These are phyloP conservation scores for Pseudotulostoma volvatum DNA, from an alignment of 495 filamentous ascomycete genomes.

Conservation along the genomic window DNA sequence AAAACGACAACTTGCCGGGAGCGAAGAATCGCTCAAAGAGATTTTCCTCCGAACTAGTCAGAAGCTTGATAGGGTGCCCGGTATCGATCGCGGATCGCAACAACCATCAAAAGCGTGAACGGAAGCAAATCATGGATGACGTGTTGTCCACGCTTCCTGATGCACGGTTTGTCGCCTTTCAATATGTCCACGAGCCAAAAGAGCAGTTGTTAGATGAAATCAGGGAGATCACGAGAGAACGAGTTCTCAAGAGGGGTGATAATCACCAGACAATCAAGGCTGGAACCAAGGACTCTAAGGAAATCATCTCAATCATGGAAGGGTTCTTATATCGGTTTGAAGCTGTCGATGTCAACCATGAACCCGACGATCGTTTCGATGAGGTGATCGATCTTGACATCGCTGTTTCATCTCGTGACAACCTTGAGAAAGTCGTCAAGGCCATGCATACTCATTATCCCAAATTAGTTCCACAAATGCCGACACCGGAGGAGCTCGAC, in stretches of 20 bases:
- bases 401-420: slow-evolving; percentile 55
- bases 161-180: slow-evolving; percentile 70
- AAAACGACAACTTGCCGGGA: slow-evolving; percentile 91
- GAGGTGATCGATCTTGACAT: slow-evolving; percentile 74
- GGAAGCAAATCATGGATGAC: slow-evolving; percentile 73
- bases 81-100: slow-evolving; percentile 88
- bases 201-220: slow-evolving; percentile 41
- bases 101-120: slow-evolving; percentile 77
- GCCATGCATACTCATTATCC: slow-evolving; percentile 59
- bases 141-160: slow-evolving; percentile 40
- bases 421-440: slow-evolving; percentile 65
- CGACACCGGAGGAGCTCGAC: slow-evolving; percentile 58
- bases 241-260: slow-evolving; percentile 74
- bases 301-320: slow-evolving; percentile 84
- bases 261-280: slow-evolving; percentile 97
- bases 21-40: slow-evolving; percentile 49
- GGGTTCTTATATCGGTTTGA: slow-evolving; percentile 82
- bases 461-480: slow-evolving; percentile 52
- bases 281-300: slow-evolving; percentile 41
- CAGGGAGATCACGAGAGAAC: slow-evolving; percentile 53
- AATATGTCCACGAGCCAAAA: slow-evolving; percentile 70
- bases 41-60: slow-evolving; percentile 52
- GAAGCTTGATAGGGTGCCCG: slow-evolving; percentile 38
- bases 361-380: slow-evolving; percentile 66
- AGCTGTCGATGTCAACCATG: slow-evolving; percentile 40